Evolutionary conservation across 305 asterid species (phyloP), one percentile per base, ranked within the genome.

Genomic region (Andrographis paniculata): DNA sequence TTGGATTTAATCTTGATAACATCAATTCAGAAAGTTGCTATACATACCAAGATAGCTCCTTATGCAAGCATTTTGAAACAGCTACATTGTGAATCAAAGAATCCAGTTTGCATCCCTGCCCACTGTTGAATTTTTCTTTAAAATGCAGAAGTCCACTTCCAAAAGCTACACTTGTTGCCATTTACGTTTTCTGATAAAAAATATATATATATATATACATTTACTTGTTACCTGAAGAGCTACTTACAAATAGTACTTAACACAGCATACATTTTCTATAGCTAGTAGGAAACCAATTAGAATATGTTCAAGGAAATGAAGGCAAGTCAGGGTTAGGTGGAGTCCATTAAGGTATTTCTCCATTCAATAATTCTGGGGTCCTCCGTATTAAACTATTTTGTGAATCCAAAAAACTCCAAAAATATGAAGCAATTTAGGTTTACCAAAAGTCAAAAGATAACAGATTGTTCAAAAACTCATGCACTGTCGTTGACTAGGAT

Each of bases 111-210:
- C 79, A 64, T 53, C 79, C 53, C 9, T 45, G 58, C 43, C 74
- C 69, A 66, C 50, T 10, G 70, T 42, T 58, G 24, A 53, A 48
- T 12, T 64, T 43, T 48, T 73, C 87, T 62, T 69, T 73, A 15
- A 67, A 72, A 53, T 64, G 79, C 52, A 78, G 69, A 40, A 54
- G 63, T 40, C 75, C 75, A 40, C 77, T 72, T 40, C 83, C 75
- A 12, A 82, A 67, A 63, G 94, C 94, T 59, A 78, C 58, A 55
- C 79, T 61, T 35, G 83, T 55, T 38, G 95, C 77, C 98, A 89
- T 89, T 59, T 42, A 33, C 42, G 20, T 17, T 35, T 17, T 62
- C 87, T 66, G 76, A 62, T 17, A 50, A 39, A 52, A 38, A 49
- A 43, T 30, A 20, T 27, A 46, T 36, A 42, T 31, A 52, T 18